phyloP scores from a whole-genome alignment of 2,329 filamentous ascomycete genomes.

The Colletotrichum sp. region DNA sequence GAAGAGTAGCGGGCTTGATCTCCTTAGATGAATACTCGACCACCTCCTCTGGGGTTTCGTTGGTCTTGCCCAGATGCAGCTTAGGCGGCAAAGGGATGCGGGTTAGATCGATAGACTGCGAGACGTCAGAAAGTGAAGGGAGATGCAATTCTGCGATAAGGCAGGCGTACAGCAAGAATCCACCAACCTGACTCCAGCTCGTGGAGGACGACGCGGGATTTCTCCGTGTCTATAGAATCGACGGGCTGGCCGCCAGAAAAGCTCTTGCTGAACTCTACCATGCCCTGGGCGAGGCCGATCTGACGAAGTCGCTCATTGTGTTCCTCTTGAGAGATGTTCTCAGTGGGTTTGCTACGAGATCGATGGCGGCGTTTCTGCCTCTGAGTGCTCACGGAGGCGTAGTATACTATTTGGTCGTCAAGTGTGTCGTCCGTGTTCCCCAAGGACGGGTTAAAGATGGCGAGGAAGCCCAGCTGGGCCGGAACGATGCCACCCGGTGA shows the following conservation, averaged over 20 bases:
- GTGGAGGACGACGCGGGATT: slow-evolving; percentile 80
- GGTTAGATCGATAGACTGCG: slow-evolving; percentile 80
- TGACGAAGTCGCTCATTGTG: slow-evolving; percentile 88
- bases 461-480: slow-evolving; percentile 86
- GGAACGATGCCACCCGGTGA: slow-evolving; percentile 57
- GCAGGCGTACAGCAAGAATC: slow-evolving; percentile 82
- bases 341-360: slow-evolving; percentile 45
- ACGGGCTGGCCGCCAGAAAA: slow-evolving; percentile 81
- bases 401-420: slow-evolving; percentile 90
- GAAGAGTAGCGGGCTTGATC: slow-evolving; percentile 79
- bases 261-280: slow-evolving; percentile 89
- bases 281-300: slow-evolving; percentile 94
- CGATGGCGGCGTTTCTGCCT: slow-evolving; percentile 44
- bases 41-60: slow-evolving; percentile 46
- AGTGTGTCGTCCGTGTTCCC: slow-evolving; percentile 65
- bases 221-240: slow-evolving; percentile 90
- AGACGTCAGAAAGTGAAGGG: background rate
- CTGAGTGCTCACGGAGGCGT: slow-evolving; percentile 67
- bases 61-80: slow-evolving; percentile 44
- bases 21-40: slow-evolving; percentile 90
- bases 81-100: slow-evolving; percentile 67
- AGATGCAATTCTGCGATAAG: background rate
- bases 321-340: slow-evolving; percentile 62
- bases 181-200: slow-evolving; percentile 95
- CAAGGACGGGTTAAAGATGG: slow-evolving; percentile 92